A percentile compares a stretch with the other conserved stretches of the same genome.
These are phyloP conservation scores for Saccharomyces cerevisiae DNA, from an alignment of 805 yeast species.

Conservation along the genomic window DNA sequence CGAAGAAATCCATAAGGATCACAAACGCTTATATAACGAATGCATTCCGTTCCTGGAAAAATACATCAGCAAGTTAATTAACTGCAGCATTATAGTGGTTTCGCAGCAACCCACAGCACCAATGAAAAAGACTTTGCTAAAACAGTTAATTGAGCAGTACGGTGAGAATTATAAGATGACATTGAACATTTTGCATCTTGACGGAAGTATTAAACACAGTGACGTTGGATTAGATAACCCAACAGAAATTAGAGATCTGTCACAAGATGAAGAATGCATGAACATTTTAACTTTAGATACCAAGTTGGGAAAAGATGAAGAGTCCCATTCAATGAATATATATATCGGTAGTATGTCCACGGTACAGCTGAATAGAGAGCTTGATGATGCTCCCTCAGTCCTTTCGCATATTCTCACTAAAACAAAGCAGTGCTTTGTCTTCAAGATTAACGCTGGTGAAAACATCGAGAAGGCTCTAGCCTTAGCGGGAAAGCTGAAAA, in stretches of 20 bases:
- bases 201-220: neutral
- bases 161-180: neutral
- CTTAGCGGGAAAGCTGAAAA: constrained; percentile 9
- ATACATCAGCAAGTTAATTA: constrained; percentile 10
- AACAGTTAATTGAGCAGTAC: neutral
- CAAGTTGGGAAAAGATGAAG: constrained; percentile 2
- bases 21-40: constrained; percentile 13
- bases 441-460: constrained; percentile 17
- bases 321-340: neutral
- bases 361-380: neutral
- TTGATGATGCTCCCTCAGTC: constrained; percentile 8
- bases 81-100: neutral
- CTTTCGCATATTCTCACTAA: constrained; percentile 19
- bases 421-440: constrained; percentile 29
- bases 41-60: constrained; percentile 5
- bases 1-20: constrained; percentile 8
- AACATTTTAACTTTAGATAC: constrained; percentile 7
- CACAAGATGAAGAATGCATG: constrained; percentile 11
- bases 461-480: constrained; percentile 12
- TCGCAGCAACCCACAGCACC: neutral
- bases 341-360: neutral
- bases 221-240: neutral
- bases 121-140: neutral
- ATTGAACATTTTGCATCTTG: neutral
- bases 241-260: constrained; percentile 3